Base-by-base conservation (phyloP, 768 basidiomycete species). In the Lentinus tigrinus region DNA sequence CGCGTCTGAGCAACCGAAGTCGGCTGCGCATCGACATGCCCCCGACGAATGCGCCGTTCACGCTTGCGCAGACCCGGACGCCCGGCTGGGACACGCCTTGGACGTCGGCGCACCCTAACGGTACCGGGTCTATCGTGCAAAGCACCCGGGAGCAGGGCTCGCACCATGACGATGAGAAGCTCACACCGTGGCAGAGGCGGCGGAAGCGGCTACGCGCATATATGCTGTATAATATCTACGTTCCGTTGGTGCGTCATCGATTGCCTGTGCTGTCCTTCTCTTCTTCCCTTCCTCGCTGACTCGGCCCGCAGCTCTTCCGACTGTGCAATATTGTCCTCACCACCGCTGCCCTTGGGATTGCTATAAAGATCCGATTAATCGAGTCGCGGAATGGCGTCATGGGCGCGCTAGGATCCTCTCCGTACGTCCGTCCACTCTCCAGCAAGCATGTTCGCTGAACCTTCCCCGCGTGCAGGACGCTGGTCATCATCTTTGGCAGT, bases 401-500 rank as follows among this genome's bases (percentile, higher is more conserved):
- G 75, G 93, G 94, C 23, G 83, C 84, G 2, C 78, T 95, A 26
- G 94, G 94, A 44, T 87, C 88, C 64, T 94, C 92, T 16, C 87
- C 89, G 88, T 90, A 71, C 57, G 85, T 79, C 47, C 56, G 23
- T 39, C 24, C 43, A 49, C 27, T 34, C n/a, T 49, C 13, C 19
- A 49, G 43, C 31, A 37, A 36, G 38, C 47, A 36, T 43, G 43
- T 36, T 26, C 52, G 39, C 51, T 37, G 46, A 47, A 31, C 31
- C 31, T 31, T 31, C 48, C 28, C 38, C 9, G 27, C 27, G 11
- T 36, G 9, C 59, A 91, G 91, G 24, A 88, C 86, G 11, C 80
- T 95, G 23, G 85, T 93, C 60, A 89, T 95, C 67, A 88, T 95
- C 57, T 93, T 94, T 71, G 87, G 91, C 7, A 87, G 92, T 2